These are phyloP conservation scores for Kentomonas sorsogonicus DNA, from an alignment of 208 protist genomes.

Conservation along the genomic window DNA sequence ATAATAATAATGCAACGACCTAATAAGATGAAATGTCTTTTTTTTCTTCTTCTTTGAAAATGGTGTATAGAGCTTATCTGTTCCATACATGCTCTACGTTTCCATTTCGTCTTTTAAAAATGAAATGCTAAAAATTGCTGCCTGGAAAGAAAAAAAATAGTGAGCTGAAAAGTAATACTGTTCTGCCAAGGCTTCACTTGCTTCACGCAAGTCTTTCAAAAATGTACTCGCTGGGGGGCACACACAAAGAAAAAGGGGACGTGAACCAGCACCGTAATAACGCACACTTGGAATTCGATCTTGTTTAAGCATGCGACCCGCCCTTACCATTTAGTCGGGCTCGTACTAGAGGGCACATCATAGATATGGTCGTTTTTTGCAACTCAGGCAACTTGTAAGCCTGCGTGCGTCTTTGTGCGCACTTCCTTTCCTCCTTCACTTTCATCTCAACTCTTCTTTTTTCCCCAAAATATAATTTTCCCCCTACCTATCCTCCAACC, in stretches of 20 bases:
- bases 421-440: no score
- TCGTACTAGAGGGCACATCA: no score
- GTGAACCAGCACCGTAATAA: no score
- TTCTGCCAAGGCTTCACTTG: neutral
- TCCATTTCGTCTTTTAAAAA: slow-evolving; percentile 12
- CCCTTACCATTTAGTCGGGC: no score
- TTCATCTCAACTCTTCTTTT: neutral
- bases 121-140: neutral
- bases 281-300: no score
- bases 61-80: neutral
- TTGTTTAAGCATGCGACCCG: no score
- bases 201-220: no score
- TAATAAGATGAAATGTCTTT: neutral
- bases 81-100: neutral
- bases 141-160: slow-evolving; percentile 1
- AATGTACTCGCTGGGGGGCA: no score
- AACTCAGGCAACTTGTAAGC: no score
- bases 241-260: no score
- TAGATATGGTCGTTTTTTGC: no score
- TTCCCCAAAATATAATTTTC: neutral
- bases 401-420: no score
- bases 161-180: neutral
- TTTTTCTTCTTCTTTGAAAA: neutral
- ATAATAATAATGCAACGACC: neutral
- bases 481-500: neutral